phyloP scores from a whole-genome alignment of 306 rosid genomes.

The Rosa lucieae region DNA sequence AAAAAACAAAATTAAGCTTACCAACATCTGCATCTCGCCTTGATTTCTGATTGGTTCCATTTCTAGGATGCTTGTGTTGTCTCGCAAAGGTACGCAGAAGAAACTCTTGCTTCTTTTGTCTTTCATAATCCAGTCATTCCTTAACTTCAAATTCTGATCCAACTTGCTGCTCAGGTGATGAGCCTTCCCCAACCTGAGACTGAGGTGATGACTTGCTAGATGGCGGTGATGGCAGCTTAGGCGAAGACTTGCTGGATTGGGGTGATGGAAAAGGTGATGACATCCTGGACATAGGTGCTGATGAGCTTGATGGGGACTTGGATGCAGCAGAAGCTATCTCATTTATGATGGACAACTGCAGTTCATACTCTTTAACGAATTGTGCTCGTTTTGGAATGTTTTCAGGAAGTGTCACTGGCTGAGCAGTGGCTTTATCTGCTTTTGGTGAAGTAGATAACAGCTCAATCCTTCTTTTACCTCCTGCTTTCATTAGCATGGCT shows the following conservation, averaged over 20 bases:
- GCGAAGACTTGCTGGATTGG: conserved; percentile 15
- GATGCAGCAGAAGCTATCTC: neutral
- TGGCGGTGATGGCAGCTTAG: neutral
- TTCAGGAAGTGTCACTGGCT: neutral
- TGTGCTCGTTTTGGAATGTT: conserved; percentile 13
- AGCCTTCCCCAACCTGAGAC: conserved; percentile 15
- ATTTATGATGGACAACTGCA: conserved; percentile 11
- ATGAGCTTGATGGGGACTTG: neutral
- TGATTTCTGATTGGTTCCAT: too few species aligned
- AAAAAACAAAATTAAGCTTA: too few species aligned
- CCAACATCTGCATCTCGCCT: too few species aligned
- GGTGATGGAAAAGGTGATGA: conserved; percentile 27
- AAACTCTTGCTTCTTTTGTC: conserved; percentile 21
- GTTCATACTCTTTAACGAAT: conserved; percentile 6
- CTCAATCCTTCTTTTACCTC: conserved; percentile 50
- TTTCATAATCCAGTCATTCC: conserved; percentile 25
- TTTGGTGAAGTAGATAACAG: conserved; percentile 32
- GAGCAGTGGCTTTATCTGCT: neutral
- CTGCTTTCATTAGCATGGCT: conserved; percentile 17
- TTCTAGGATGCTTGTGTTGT: too few species aligned
- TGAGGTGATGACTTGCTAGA: neutral
- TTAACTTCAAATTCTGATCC: neutral
- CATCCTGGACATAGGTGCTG: conserved; percentile 29
- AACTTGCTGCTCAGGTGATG: conserved; percentile 32
- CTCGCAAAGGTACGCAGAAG: conserved; percentile 9